Evolutionary conservation across 176 grass and related monocot species (phyloP).

Genomic region (Aegilops sharonensis): DNA sequence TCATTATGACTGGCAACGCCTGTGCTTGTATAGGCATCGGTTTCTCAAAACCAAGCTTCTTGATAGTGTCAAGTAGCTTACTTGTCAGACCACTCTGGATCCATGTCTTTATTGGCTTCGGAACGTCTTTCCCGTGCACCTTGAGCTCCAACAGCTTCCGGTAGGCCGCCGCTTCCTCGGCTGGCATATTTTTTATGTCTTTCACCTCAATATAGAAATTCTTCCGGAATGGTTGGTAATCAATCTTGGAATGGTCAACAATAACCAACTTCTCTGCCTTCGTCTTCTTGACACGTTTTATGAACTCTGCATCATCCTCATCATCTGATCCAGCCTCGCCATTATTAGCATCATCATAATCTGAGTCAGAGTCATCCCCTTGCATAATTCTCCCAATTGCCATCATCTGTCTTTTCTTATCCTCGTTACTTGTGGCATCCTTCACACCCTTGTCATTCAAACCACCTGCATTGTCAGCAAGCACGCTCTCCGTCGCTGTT

Average conservation of each 20-base stretch:
- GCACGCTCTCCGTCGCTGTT: neutral
- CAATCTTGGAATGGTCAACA: constrained; percentile 95
- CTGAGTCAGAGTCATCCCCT: constrained; percentile 74
- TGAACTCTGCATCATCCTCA: constrained; percentile 87
- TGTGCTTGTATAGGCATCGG: constrained; percentile 93
- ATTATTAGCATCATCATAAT: constrained; percentile 48
- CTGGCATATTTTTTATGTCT: constrained; percentile 75
- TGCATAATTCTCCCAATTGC: constrained; percentile 72
- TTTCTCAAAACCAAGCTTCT: constrained; percentile 93
- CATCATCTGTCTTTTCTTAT: constrained; percentile 41
- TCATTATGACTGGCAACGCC: constrained; percentile 88
- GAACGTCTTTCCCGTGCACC: constrained; percentile 90
- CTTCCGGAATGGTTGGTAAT: constrained; percentile 81
- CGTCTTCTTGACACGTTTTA: constrained; percentile 95
- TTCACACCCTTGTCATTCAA: constrained; percentile 48
- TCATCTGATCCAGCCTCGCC: constrained; percentile 53
- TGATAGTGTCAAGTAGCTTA: constrained; percentile 95
- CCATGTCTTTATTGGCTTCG: constrained; percentile 94
- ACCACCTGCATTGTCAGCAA: constrained; percentile 24
- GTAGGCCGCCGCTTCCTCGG: constrained; percentile 66
- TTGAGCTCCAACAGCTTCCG: constrained; percentile 87
- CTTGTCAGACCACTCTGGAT: constrained; percentile 83
- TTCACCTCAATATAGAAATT: constrained; percentile 95
- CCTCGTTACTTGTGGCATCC: constrained; percentile 40
- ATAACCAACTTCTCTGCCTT: constrained; percentile 88